Base-by-base conservation (phyloP, 257 asterid genomes). In the Solanum ahanhuiri region DNA sequence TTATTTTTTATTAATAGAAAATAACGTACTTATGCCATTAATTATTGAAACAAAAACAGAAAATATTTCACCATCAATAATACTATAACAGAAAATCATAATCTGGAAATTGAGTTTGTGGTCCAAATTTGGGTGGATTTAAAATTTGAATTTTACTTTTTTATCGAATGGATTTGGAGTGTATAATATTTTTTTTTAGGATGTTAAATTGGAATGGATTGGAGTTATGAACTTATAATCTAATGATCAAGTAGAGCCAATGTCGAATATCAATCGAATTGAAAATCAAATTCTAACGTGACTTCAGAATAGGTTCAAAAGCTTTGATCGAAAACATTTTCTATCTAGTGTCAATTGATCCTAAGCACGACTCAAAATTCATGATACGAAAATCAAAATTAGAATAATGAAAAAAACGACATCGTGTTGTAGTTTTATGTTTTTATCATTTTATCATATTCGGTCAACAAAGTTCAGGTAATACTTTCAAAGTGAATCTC, bases 141-240 rank as follows among this genome's bases (percentile, higher is more conserved):
- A 23, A 0, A 23, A 23, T 23, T 63, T 63, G 5, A 63, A n/a
- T 12, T 63, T 8, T 20, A 54, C 0, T 58, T 58, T 22, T 58
- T 22, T 0, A 22, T 0, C 1, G 12, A 0, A 58, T 58, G 9
- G 14, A 9, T 8, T 58, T 58, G 67, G 4, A 8, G 67, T 58
- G 28, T 9, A 54, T 22, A 31, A 31, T 58, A 20, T 8, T 8
- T 22, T 3, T 1, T 20, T 22, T 58, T 7, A 8, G 11, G 12
- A 22, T 60, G 1, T 22, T 8, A 60, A 60, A 60, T 22, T 22
- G 30, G 0, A 60, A 9, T 0, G 28, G 5, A 22, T 60, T 60
- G 67, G 28, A 60, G 30, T 60, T 0, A 60, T 22, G 6, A 22
- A 57, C 9, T 54, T 17, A 54, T 54, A 2, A 54, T 17, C n/a